These are phyloP conservation scores for Candida namnaoensis DNA, from an alignment of 805 yeast genomes.

Conservation along the genomic window DNA sequence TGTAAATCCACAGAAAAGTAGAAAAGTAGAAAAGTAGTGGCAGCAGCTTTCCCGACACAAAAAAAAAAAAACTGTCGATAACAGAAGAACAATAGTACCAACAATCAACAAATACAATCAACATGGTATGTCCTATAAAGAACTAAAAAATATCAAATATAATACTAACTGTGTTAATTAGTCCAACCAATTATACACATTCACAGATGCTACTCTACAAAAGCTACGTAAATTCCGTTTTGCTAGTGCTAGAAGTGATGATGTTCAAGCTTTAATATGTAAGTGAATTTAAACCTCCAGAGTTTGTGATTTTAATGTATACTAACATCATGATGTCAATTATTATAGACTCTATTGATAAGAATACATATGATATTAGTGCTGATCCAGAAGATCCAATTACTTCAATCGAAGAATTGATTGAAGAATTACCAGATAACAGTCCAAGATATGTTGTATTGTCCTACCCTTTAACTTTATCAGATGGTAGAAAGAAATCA, in stretches of 20 bases:
- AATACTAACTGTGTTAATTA: slow-evolving; percentile 3
- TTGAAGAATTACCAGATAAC: slow-evolving; percentile 75
- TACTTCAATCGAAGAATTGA: slow-evolving; percentile 47
- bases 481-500: slow-evolving; percentile 64
- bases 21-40: too few relatives aligned
- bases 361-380: slow-evolving; percentile 40
- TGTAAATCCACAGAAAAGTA: too few relatives aligned
- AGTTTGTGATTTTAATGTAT: background rate
- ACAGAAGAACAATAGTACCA: too few relatives aligned
- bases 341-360: slow-evolving; percentile 43
- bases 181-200: slow-evolving; percentile 50
- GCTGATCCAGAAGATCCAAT: slow-evolving; percentile 37
- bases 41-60: too few relatives aligned
- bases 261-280: slow-evolving; percentile 56
- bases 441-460: slow-evolving; percentile 68
- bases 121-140: too few relatives aligned
- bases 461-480: slow-evolving; percentile 62
- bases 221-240: slow-evolving; percentile 66
- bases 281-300: slow-evolving; percentile 15
- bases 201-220: slow-evolving; percentile 52
- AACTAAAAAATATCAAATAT: background rate
- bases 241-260: slow-evolving; percentile 54
- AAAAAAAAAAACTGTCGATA: too few relatives aligned
- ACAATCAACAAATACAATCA: too few relatives aligned
- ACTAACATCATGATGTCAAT: background rate